Evolutionary conservation across 2,329 filamentous ascomycete genomes (phyloP).

Genomic region (Alternaria viburni): DNA sequence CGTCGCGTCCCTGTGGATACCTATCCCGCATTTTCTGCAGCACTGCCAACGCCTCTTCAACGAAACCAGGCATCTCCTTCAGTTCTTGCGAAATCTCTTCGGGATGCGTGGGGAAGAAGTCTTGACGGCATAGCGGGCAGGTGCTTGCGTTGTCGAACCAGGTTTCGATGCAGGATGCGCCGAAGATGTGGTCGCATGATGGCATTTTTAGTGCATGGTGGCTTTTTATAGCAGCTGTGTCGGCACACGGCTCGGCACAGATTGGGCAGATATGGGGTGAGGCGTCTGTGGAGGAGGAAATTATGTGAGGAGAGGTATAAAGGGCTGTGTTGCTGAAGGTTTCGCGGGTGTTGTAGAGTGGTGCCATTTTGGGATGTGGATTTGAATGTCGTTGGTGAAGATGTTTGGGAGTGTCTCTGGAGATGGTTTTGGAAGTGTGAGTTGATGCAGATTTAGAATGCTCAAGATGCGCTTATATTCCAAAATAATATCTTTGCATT

Average conservation of each 20-base stretch:
- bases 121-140: not conserved
- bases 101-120: not conserved
- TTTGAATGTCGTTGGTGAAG: not conserved
- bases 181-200: not conserved
- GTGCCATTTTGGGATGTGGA: not conserved
- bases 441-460: no score
- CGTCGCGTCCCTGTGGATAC: not conserved
- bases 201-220: not conserved
- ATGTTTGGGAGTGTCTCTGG: not conserved
- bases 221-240: rapidly evolving
- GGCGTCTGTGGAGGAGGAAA: not conserved
- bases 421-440: not conserved
- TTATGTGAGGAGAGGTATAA: not conserved
- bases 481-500: not conserved
- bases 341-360: not conserved
- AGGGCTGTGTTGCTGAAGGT: not conserved
- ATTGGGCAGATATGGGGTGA: not conserved
- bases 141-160: not conserved
- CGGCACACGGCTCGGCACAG: not conserved
- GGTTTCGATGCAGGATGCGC: not conserved
- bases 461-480: not conserved
- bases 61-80: not conserved
- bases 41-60: not conserved
- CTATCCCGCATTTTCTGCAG: not conserved
- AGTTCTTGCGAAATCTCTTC: not conserved